A percentile compares a stretch with the other conserved stretches of the same genome.
Conservation (phyloP, 2,329 filamentous ascomycete species). For the Botrytis deweyae region DNA sequence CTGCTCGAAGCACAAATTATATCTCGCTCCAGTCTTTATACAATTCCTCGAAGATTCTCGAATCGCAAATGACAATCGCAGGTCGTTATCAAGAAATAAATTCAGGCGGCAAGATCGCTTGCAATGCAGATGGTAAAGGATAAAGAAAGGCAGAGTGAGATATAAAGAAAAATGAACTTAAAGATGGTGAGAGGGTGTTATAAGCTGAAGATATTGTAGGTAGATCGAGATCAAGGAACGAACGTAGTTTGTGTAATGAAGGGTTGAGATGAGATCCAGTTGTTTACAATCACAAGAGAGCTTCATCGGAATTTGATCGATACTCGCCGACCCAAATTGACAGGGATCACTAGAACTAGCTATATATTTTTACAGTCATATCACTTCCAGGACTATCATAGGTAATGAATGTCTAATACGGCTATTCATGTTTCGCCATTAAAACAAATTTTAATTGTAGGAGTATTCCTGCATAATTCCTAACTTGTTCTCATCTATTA, state of each 20-base stretch:
- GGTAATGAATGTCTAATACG: not conserved
- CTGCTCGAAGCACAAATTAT: not conserved
- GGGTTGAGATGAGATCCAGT: not conserved
- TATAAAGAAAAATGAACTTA: not conserved
- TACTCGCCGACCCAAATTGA: not conserved
- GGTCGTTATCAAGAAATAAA: not conserved
- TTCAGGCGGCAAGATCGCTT: not conserved
- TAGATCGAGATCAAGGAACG: not conserved
- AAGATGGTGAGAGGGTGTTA: no score
- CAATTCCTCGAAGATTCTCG: not conserved
- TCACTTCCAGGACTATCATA: no score
- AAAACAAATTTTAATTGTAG: not conserved
- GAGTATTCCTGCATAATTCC: not conserved
- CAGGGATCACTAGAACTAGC: not conserved
- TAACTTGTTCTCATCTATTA: conserved; percentile 6
- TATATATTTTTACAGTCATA: not conserved
- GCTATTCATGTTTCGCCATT: not conserved
- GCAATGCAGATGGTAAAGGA: not conserved
- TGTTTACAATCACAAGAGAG: conserved; percentile 8
- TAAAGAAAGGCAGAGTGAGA: no score
- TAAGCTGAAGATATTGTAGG: not conserved
- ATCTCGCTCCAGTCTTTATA: not conserved
- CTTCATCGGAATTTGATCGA: not conserved
- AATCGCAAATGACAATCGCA: not conserved
- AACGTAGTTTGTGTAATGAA: not conserved